Evolutionary conservation across 352 stramenopile species (phyloP), one percentile per base, ranked within the genome.

Genomic region (Phytophthora chlamydospora): DNA sequence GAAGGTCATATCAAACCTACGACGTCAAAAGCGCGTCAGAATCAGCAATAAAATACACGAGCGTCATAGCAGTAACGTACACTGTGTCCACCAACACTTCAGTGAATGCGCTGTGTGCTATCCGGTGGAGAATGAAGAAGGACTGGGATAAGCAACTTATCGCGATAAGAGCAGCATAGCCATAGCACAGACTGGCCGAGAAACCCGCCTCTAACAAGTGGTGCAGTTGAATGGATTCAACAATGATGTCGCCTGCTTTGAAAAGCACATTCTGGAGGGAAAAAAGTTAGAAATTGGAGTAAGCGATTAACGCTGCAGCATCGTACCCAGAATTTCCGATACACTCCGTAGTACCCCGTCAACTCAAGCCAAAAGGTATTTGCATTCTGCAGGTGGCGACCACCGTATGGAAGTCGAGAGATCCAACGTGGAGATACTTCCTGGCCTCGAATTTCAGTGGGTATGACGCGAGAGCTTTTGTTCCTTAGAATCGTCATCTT

Each of bases 401-500:
- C 36, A 4, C 50, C 44, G 14, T 43, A 32, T 9, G 17, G 40
- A 4, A 42, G 29, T 44, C 19, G 48, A 14, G 12, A 33, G 38
- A 16, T 24, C 35, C 36, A 40, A 36, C 36, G 35, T 3, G 12
- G 31, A 11, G 6, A 27, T 10, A 50, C 16, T 36, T 59, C 29
- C 2, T 35, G 6, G 8, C 29, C 21, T n/a, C 17, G 41, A 5
- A 31, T 39, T 16, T 31, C 31, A n/a, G 16, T 17, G 1, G 40
- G 31, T 6, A 16, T 3, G 27, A 36, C 29, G 27, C 19, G 27
- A 14, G 19, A 50, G 14, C 36, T 62, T 2, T 33, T 36, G 27
- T 39, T 72, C 31, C 60, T 34, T 31, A 44, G 43, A 0, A 66
- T 2, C 2, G 55, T 56, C 71, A 79, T 79, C 41, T 63, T 66